phyloP scores from a whole-genome alignment of 2,329 filamentous ascomycete genomes.

The Arthrobotrys musiformis region DNA sequence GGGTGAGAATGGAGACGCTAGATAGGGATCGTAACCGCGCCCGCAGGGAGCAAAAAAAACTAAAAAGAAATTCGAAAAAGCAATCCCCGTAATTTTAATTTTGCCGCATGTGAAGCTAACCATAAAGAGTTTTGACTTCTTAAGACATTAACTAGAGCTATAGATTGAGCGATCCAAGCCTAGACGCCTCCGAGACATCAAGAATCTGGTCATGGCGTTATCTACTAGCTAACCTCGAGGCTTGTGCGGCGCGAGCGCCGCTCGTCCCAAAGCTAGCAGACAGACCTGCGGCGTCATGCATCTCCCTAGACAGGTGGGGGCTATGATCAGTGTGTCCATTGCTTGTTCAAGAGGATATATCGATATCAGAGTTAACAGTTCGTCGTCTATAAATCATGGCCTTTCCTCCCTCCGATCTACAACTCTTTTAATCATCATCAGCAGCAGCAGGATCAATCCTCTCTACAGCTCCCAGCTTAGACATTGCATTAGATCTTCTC shows the following conservation, averaged over 20 bases:
- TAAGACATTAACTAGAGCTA: not conserved
- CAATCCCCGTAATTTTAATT: not conserved
- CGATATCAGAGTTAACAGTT: not conserved
- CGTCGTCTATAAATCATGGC: constrained; percentile 4
- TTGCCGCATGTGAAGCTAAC: not conserved
- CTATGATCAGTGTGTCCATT: not conserved
- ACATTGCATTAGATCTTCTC: constrained; percentile 12
- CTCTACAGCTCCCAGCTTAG: constrained; percentile 18
- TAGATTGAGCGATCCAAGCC: not conserved
- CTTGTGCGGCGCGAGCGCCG: not conserved
- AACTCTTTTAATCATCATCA: not conserved
- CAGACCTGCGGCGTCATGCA: not conserved
- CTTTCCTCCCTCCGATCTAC: not conserved
- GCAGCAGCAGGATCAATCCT: constrained; percentile 12
- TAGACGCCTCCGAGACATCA: constrained; percentile 11
- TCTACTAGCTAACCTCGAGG: not conserved
- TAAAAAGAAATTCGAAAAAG: no score
- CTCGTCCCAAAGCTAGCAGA: not conserved
- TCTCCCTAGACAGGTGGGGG: not conserved
- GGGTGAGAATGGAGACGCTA: not conserved
- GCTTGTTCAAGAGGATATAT: not conserved
- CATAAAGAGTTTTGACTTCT: not conserved
- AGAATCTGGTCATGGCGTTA: not conserved
- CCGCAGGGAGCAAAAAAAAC: not conserved
- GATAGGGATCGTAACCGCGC: not conserved